Base-by-base conservation (phyloP, 495 filamentous ascomycete genomes). In the Lophiostoma macrostomum region DNA sequence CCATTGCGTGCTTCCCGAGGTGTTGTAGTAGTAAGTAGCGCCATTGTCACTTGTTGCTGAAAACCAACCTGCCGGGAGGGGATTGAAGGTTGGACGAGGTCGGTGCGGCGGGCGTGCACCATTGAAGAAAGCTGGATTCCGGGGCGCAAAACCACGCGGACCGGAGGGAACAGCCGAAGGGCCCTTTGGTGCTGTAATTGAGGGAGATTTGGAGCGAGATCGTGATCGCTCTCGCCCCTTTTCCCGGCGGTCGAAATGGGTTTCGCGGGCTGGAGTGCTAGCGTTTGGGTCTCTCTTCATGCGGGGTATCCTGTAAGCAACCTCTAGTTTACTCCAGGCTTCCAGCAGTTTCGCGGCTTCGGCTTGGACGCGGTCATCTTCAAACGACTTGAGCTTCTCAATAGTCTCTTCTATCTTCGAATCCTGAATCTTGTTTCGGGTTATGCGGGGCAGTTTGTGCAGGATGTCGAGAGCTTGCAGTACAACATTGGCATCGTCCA, bases 381-480 rank as follows among this genome's bases (percentile, higher is more conserved):
- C 83, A 25, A 77, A 85, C 11, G 66, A 71, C 6, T 78, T 80
- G 23, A 99, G 71, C 8, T 78, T 75, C 63, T 88, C 76, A 36
- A 99, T 81, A 0, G 85, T 87, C 3, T 80, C 77, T 67, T 99
- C 93, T 52, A 99, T 95, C 64, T 96, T 95, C 3, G 93, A 96
- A 62, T 95, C 90, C 50, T 85, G 84, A 51, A 99, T 96, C 70
- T 97, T 99, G 73, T 99, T 99, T 42, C 87, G 87, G 7, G 93
- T 96, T 22, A 97, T 76, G 16, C 91, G 85, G 5, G 94, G 93
- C 53, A 96, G 87, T 30, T 83, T 83, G 64, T 90, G 82, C 25
- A 99, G 79, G 30, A 97, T 91, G 61, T 94, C 85, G 51, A 99
- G 76, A 31, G 95, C 82, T 70, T 95, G 94, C 50, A 95, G 71